Base-by-base conservation (phyloP, 352 stramenopile genomes). In the Globisporangium middletonii region DNA sequence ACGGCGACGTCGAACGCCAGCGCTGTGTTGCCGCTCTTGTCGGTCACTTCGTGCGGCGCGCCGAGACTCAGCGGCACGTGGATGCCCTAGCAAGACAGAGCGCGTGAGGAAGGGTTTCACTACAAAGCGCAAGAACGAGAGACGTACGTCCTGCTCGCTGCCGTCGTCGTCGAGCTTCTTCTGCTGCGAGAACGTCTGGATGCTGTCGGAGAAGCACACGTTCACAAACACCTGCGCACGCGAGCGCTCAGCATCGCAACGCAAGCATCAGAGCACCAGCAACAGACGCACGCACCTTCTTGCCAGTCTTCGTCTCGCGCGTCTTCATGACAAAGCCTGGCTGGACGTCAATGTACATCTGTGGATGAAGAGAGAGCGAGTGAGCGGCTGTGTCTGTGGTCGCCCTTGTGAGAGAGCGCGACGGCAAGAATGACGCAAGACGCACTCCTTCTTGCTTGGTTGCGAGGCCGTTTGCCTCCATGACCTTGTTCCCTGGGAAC, bases 241-340 rank as follows among this genome's bases (percentile, higher is more conserved):
- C 15, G 5, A 30, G 28, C 7, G 16, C 7, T 5, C 8, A 49
- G 26, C 45, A 12, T 38, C 33, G 33, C 33, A 6, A 38, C 33
- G 2, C 4, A 9, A 13, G 7, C 7, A 9, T 38, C 0, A 33
- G n/a, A 9, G 15, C 42, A 23, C 23, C 23, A 9, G 30, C 11
- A 33, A n/a, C 23, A 56, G 30, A 50, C 46, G 45, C 35, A 12
- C 18, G 12, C 13, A 86, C 80, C 65, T 92, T 92, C 18, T 79
- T 83, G 53, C 83, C 78, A 38, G 59, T 83, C 46, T 79, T 68
- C 18, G 80, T 28, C 12, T 92, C 77, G 11, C 50, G 74, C 15
- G 81, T 85, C 62, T 92, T 93, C 62, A 93, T 80, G 45, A 92
- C 81, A 38, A 93, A 93, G 16, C 81, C 83, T 43, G 83, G 74